Base-by-base conservation (phyloP, 2,329 filamentous ascomycete species). In the Trichoderma harzianum region DNA sequence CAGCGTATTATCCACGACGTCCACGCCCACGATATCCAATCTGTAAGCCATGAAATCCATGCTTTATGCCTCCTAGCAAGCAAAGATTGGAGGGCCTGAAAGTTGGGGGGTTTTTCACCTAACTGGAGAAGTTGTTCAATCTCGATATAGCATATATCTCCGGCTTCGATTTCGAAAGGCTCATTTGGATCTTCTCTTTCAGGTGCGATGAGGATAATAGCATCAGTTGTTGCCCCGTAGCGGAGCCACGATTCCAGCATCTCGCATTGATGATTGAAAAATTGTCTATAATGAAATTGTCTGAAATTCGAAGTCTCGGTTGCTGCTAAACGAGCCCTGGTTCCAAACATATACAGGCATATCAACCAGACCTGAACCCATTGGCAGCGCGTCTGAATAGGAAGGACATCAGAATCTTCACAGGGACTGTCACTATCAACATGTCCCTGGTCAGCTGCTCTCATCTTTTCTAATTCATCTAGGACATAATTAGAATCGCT, bases 401-500 rank as follows among this genome's bases (percentile, higher is more conserved):
- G 30, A 3, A 0, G 0, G 3, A 0, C 16, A 11, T 30, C 55
- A 12, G 6, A 11, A 28, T 3, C 5, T 18, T 1, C 55, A 6
- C 55, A 58, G 26, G 55, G 3, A 30, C 16, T 32, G 39, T 43
- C 39, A 0, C 12, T 28, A 12, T 58, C 16, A n/a, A 32, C 26
- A n/a, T 58, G 55, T n/a, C 55, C 39, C 18, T 5, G 7, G 7
- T 43, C 39, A n/a, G 7, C 39, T 28, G 5, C 28, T 28, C 26
- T n/a, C n/a, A n/a, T n/a, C n/a, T n/a, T n/a, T n/a, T n/a, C n/a
- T n/a, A n/a, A n/a, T n/a, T n/a, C n/a, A n/a, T n/a, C n/a, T n/a
- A n/a, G n/a, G n/a, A n/a, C n/a, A n/a, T n/a, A n/a, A n/a, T n/a
- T n/a, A n/a, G n/a, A n/a, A n/a, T n/a, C n/a, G n/a, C n/a, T n/a